These are phyloP conservation scores for Jamesozyma piceae DNA, from an alignment of 805 yeast species.

Conservation along the genomic window DNA sequence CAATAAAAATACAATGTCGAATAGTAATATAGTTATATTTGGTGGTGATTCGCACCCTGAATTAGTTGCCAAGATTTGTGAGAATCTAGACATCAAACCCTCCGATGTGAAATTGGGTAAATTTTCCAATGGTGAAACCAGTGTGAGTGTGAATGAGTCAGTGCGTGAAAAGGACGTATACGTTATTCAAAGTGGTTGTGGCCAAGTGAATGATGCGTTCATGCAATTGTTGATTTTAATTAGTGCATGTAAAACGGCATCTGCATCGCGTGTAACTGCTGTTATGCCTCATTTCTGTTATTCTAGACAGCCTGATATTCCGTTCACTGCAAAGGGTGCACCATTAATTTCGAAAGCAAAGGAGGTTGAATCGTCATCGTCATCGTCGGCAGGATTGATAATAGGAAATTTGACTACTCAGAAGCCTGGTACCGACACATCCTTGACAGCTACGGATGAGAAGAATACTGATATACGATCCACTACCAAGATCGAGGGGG, in stretches of 20 bases:
- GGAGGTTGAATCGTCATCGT: conserved; percentile 7
- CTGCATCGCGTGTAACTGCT: conserved; percentile 81
- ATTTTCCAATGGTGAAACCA: conserved; percentile 88
- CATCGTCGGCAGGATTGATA: neutral
- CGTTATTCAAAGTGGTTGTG: conserved; percentile 77
- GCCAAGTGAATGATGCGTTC: conserved; percentile 78
- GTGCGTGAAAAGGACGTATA: conserved; percentile 95
- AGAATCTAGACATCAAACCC: conserved; percentile 61
- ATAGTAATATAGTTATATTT: conserved; percentile 53
- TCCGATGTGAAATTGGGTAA: conserved; percentile 58
- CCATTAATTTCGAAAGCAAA: conserved; percentile 40
- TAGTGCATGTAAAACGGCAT: conserved; percentile 88
- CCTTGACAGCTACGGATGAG: conserved; percentile 12
- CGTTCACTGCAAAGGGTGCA: conserved; percentile 69
- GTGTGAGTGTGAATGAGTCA: conserved; percentile 74
- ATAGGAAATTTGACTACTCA: conserved; percentile 11
- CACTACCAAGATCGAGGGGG: conserved; percentile 10
- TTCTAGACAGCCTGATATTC: conserved; percentile 91
- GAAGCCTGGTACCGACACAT: conserved; percentile 19
- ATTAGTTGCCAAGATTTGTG: conserved; percentile 66
- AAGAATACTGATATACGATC: conserved; percentile 14
- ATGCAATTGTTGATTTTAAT: conserved; percentile 75
- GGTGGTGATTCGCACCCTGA: conserved; percentile 88
- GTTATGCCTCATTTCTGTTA: conserved; percentile 92
- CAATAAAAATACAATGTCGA: too few relatives aligned